Conservation (phyloP, 306 rosid genomes). For the Lagenaria siceraria region DNA sequence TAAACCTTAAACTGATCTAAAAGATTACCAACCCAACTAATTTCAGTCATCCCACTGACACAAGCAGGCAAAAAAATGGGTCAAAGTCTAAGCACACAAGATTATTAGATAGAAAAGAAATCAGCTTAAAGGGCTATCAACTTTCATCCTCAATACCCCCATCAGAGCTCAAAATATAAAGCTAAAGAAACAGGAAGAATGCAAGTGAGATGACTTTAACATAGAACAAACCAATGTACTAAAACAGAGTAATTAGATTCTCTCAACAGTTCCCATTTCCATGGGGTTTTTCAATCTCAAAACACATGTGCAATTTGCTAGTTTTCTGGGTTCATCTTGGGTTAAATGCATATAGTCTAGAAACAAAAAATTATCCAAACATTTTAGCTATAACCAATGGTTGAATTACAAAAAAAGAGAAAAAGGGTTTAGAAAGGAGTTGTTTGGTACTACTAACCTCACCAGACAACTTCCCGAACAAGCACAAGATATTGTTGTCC, state of each 20-base stretch:
- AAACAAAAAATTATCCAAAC: background rate
- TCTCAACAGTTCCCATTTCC: background rate
- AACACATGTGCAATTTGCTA: background rate
- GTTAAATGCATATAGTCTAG: background rate
- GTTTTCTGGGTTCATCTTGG: background rate
- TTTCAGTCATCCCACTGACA: background rate
- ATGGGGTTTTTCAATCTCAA: background rate
- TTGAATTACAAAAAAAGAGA: background rate
- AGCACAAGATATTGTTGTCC: constrained; percentile 6
- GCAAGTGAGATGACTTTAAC: background rate
- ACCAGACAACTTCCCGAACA: constrained; percentile 3
- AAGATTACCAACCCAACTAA: background rate
- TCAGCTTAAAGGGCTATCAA: background rate
- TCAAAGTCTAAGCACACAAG: background rate
- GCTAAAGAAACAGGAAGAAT: background rate
- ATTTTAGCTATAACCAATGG: background rate
- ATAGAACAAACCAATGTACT: background rate
- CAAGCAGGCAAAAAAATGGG: background rate
- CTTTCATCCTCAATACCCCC: background rate
- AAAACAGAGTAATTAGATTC: background rate
- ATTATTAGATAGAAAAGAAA: background rate
- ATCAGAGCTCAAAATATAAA: background rate
- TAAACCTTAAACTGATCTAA: constrained; percentile 3
- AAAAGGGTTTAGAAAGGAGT: background rate
- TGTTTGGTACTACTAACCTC: constrained; percentile 5